phyloP scores from a whole-genome alignment of 1,284 basidiomycete species.

The Ustilago crameri region DNA sequence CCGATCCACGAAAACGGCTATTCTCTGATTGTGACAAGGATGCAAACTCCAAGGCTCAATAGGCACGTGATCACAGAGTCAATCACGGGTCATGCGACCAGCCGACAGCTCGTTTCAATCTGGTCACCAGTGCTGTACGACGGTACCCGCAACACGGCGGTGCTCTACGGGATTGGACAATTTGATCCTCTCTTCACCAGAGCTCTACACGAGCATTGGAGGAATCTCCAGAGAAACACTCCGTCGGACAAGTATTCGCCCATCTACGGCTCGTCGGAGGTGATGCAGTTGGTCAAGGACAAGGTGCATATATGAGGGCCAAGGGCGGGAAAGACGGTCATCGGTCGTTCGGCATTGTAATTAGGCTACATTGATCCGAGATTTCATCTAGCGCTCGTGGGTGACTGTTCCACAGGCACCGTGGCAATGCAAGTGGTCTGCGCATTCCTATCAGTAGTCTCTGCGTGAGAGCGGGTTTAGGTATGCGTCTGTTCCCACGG shows the following conservation, averaged over 20 bases:
- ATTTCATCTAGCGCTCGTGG: too few relatives aligned
- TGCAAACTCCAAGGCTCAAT: neutral
- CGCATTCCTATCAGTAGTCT: too few relatives aligned
- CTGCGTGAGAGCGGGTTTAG: too few relatives aligned
- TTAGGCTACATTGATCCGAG: too few relatives aligned
- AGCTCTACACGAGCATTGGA: neutral
- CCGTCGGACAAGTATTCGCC: neutral
- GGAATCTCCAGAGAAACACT: neutral
- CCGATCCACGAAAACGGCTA: neutral
- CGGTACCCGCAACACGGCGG: neutral
- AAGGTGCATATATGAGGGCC: too few relatives aligned
- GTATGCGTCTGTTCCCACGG: too few relatives aligned
- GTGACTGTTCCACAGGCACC: too few relatives aligned
- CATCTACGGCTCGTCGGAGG: too few relatives aligned
- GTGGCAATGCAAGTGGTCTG: too few relatives aligned
- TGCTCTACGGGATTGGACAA: constrained; percentile 23
- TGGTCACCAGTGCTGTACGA: constrained; percentile 21
- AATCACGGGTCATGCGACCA: neutral
- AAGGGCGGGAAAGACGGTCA: too few relatives aligned
- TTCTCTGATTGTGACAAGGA: neutral
- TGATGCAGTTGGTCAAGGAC: too few relatives aligned
- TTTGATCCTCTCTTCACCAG: neutral
- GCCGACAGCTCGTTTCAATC: constrained; percentile 5
- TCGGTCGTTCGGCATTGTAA: too few relatives aligned
- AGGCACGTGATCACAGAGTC: neutral